Base-by-base conservation (phyloP, 208 protist species). In the Herpetomonas samuelpessoai region DNA sequence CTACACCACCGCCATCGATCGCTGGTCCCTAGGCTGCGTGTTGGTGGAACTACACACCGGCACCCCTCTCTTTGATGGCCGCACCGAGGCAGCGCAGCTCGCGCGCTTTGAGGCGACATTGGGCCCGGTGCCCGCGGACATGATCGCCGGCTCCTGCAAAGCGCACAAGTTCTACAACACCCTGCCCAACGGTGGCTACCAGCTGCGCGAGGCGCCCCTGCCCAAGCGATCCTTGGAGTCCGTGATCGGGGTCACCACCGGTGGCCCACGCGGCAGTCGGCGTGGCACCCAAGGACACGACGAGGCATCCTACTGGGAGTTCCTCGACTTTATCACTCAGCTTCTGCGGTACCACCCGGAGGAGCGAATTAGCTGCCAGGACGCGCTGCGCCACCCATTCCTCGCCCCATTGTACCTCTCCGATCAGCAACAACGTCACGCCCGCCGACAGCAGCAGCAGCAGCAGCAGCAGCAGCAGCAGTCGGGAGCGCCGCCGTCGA, bases 1-100 rank as follows among this genome's bases (percentile, higher is more conserved):
- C 39, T 99, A 99, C 75, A 72, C 65, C 24, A 85, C 74, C 22
- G 57, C 88, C 0, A 99, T 99, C 53, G 98, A 99, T 69, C 98
- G 99, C 73, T 99, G 98, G 98, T 96, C 80, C 35, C 72, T 99
- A 6, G 99, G 96, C 6, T 99, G 98, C 71, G 96, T 99, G 29
- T 79, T 99, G 1, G 97, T 98, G 2, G 98, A 99, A 76, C 78
- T 99, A 49, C 92, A 98, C 82, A 99, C 91, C 4, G 98, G 98
- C 30, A 62, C 81, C 14, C 98, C 98, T 1, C 67, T 99, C 16
- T 99, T 99, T 57, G 74, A 87, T 24, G 98, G 98, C 16, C 61
- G 84, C 39, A 94, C 94, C 29, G 97, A 99, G 75, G 67, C 68
- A 2, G 97, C 98, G 22, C 98, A 99, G 74, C 62, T 99, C 18